A percentile compares a stretch with the other conserved stretches of the same genome.
Evolutionary conservation across 2,329 filamentous ascomycete genomes (phyloP).

Genomic region (Claviceps monticola): DNA sequence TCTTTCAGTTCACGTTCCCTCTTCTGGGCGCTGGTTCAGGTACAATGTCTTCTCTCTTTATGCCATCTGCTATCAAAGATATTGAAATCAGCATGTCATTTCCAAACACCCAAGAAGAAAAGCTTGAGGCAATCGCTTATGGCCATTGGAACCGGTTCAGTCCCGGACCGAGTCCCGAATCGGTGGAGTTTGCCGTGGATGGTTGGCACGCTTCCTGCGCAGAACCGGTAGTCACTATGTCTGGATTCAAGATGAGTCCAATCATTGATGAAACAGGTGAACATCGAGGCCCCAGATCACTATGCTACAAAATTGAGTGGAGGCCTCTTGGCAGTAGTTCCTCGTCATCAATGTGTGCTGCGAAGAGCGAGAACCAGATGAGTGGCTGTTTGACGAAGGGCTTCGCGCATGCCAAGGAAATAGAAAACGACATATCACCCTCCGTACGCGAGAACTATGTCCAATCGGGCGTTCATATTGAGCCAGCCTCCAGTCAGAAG

Average conservation of each 20-base stretch:
- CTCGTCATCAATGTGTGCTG: background rate
- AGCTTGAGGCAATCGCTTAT: constrained; percentile 14
- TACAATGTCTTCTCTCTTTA: constrained; percentile 19
- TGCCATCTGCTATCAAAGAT: constrained; percentile 21
- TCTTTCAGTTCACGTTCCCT: constrained; percentile 27
- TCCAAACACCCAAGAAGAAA: constrained; percentile 15
- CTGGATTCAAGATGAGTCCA: constrained; percentile 26
- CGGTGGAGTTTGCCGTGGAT: constrained; percentile 22
- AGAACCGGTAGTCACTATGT: constrained; percentile 22
- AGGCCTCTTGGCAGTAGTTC: constrained; percentile 15
- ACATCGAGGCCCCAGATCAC: constrained; percentile 9
- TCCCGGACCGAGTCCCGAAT: constrained; percentile 12
- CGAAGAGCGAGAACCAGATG: no score
- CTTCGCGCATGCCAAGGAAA: background rate
- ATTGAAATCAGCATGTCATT: constrained; percentile 14
- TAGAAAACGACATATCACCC: background rate
- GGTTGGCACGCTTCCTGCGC: constrained; percentile 14
- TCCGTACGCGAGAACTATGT: background rate
- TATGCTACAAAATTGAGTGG: constrained; percentile 34
- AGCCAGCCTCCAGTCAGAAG: background rate
- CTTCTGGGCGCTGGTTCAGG: constrained; percentile 22
- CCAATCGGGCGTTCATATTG: background rate
- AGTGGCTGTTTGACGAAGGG: background rate
- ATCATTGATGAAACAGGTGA: constrained; percentile 20
- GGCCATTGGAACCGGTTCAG: constrained; percentile 11